A percentile compares a stretch with the other conserved stretches of the same genome.
Conservation (phyloP, 306 rosid species). For the Pyrus communis region DNA sequence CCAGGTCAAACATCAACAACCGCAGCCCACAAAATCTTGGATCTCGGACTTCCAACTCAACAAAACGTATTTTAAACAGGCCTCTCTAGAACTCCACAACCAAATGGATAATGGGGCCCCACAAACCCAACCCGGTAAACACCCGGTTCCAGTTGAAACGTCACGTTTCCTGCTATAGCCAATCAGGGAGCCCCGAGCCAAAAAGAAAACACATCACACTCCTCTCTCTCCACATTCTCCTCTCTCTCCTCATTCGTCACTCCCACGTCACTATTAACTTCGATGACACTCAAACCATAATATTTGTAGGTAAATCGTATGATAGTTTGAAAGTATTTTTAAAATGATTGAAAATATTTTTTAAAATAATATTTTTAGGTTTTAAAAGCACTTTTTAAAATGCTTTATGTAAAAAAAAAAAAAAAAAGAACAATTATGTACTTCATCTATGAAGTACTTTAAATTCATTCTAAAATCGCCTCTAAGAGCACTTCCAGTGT, state of each 20-base stretch:
- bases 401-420: no score
- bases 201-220: background rate
- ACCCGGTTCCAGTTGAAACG: background rate
- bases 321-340: background rate
- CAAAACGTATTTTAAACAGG: background rate
- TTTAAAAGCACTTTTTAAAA: no score
- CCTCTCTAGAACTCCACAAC: background rate
- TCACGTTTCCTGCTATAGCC: background rate
- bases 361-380: no score
- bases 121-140: background rate
- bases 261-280: background rate
- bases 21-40: background rate
- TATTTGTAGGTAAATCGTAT: background rate
- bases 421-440: rapidly evolving
- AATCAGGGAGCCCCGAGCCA: background rate
- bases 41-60: background rate
- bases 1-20: background rate
- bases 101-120: background rate
- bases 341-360: no score
- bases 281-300: background rate
- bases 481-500: no score
- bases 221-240: background rate
- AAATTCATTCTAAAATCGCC: no score
- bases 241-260: background rate
- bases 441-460: no score